Evolutionary conservation across 1,284 basidiomycete species (phyloP).

Genomic region (Marasmius fiardii): DNA sequence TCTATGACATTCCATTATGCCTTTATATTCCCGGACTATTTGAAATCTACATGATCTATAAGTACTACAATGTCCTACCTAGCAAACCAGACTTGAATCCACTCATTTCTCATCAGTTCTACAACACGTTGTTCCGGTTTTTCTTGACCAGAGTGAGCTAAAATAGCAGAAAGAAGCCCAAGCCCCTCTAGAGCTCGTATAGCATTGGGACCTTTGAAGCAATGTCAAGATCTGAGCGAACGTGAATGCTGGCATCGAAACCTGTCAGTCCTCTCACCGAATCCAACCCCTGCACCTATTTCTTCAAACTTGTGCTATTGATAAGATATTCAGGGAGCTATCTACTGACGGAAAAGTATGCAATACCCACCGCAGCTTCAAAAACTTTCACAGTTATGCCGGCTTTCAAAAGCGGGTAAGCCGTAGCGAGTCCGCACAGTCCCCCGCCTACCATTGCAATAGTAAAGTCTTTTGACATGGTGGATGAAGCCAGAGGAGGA

Average conservation of each 20-base stretch:
- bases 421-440: constrained; percentile 46
- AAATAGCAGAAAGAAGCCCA: constrained; percentile 38
- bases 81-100: too few species aligned
- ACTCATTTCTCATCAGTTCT: too few species aligned
- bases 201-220: constrained; percentile 45
- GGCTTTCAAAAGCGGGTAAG: constrained; percentile 37
- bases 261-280: constrained; percentile 39
- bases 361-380: constrained; percentile 41
- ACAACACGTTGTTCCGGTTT: constrained; percentile 25
- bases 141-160: constrained; percentile 31
- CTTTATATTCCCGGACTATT: too few species aligned
- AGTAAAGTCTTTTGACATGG: constrained; percentile 33
- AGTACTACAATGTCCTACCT: too few species aligned
- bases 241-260: not conserved
- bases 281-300: constrained; percentile 50
- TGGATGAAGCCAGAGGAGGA: not conserved
- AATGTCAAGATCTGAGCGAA: not conserved
- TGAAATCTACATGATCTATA: too few species aligned
- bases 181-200: constrained; percentile 41
- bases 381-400: constrained; percentile 47
- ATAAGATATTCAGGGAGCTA: not conserved
- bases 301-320: constrained; percentile 10
- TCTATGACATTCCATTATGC: too few species aligned
- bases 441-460: constrained; percentile 54
- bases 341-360: not conserved